Evolutionary conservation across 78 protist species (phyloP), one percentile per base, ranked within the genome.

Genomic region (Chrysochromulina parva): DNA sequence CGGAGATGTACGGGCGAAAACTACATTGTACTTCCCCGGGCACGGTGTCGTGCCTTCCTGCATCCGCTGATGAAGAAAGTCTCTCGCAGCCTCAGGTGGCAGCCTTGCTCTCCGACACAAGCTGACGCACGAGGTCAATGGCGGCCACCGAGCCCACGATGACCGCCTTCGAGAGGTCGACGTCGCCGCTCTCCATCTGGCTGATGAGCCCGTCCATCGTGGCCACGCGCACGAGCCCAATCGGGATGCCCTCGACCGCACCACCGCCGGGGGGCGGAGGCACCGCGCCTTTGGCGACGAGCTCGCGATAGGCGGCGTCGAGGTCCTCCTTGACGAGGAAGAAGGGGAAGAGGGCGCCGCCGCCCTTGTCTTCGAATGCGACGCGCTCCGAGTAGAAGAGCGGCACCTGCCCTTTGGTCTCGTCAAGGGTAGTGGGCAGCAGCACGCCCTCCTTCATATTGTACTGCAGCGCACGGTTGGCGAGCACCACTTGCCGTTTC

Each of bases 381-480:
- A 74, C 82, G 2, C 22, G 9, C 55, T 74, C 82, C 24, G 82
- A 74, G 55, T 74, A 74, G 55, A 74, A 74, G 58, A 74, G n/a
- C 13, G 82, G 82, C 55, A 74, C 82, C 62, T 58, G 26, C 55
- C 82, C 82, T n/a, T 74, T 74, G 24, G 4, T 19, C 55, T 74
- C 82, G 7, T 2, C 1, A 16, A 74, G 82, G 22, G 28, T 48
- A 13, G 48, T 55, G 22, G 82, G 82, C 16, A 74, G 3, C 28
- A 74, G 53, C 55, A 55, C 10, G 57, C 82, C 82, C 55, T 74
- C 82, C 4, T 53, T 53, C 19, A n/a, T 48, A 55, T 74, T 74
- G 82, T 11, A 74, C 55, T 74, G 82, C 26, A 74, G 82, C 10
- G 82, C 82, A 13, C 82, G 82, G 55, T 74, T 74, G 11, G 82